These are phyloP conservation scores for Sarocladium kiliense DNA, from an alignment of 2,329 filamentous ascomycete species.

Conservation along the genomic window DNA sequence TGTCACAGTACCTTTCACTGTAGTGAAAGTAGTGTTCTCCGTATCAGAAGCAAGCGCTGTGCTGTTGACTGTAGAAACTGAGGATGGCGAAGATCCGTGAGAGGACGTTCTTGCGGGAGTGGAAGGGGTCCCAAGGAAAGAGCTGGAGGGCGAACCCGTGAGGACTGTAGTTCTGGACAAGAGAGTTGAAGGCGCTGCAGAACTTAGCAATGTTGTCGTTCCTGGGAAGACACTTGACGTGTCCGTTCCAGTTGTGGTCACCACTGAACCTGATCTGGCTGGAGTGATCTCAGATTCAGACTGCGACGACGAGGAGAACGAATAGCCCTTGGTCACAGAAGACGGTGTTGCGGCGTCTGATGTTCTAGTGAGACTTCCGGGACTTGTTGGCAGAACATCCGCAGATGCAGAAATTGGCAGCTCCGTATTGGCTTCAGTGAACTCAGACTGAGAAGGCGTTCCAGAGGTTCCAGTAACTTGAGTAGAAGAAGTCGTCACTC, in stretches of 20 bases:
- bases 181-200: not conserved
- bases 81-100: not conserved
- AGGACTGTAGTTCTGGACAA: no score
- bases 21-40: not conserved
- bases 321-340: not conserved
- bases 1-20: not conserved
- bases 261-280: not conserved
- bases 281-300: not conserved
- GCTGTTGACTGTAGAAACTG: not conserved
- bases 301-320: not conserved
- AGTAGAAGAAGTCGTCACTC: not conserved
- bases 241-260: not conserved
- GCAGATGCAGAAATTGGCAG: constrained; percentile 5
- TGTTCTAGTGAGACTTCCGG: not conserved
- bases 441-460: not conserved
- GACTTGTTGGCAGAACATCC: constrained; percentile 4
- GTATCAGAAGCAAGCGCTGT: not conserved
- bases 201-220: not conserved
- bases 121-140: no score
- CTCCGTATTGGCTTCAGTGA: not conserved
- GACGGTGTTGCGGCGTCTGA: not conserved
- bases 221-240: not conserved
- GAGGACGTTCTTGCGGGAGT: no score
- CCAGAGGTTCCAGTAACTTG: not conserved
- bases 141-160: no score